Conservation (phyloP, 2,329 filamentous ascomycete genomes). For the Phaeosphaeria sp. region DNA sequence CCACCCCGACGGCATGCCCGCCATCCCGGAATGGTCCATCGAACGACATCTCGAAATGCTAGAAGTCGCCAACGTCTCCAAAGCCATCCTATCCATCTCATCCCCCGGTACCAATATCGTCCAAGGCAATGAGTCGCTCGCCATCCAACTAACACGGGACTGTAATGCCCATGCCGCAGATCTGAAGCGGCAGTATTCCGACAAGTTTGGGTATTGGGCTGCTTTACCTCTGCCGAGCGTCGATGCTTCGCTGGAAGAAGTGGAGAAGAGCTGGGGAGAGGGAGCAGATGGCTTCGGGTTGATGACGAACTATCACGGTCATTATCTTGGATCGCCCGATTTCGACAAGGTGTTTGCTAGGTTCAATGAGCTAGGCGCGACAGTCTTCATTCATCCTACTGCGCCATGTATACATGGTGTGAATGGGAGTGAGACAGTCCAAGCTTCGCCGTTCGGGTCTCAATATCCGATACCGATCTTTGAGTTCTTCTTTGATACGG, state of each 20-base stretch:
- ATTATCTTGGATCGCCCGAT: constrained; percentile 58
- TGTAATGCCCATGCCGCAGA: constrained; percentile 52
- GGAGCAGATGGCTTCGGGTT: constrained; percentile 61
- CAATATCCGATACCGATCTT: constrained; percentile 55
- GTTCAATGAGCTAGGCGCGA: constrained; percentile 55
- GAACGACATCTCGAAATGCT: constrained; percentile 60
- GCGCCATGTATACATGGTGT: constrained; percentile 51
- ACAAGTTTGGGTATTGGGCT: constrained; percentile 61
- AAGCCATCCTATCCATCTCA: constrained; percentile 62
- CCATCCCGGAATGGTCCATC: constrained; percentile 54
- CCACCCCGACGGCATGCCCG: constrained; percentile 60
- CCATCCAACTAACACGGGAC: constrained; percentile 48
- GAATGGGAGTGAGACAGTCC: constrained; percentile 13
- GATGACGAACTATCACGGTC: constrained; percentile 61
- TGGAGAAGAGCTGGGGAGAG: constrained; percentile 51
- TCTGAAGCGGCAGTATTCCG: constrained; percentile 46
- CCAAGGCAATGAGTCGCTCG: constrained; percentile 46
- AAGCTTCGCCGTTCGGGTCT: constrained; percentile 47
- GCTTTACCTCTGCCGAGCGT: constrained; percentile 61
- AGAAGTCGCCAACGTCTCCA: constrained; percentile 56
- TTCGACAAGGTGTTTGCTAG: constrained; percentile 58
- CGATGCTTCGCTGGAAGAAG: constrained; percentile 55
- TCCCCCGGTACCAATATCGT: constrained; percentile 61
- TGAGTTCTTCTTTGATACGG: constrained; percentile 63
- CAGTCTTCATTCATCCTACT: constrained; percentile 64